phyloP scores from a whole-genome alignment of 306 rosid species.

The Crotalaria pallida region DNA sequence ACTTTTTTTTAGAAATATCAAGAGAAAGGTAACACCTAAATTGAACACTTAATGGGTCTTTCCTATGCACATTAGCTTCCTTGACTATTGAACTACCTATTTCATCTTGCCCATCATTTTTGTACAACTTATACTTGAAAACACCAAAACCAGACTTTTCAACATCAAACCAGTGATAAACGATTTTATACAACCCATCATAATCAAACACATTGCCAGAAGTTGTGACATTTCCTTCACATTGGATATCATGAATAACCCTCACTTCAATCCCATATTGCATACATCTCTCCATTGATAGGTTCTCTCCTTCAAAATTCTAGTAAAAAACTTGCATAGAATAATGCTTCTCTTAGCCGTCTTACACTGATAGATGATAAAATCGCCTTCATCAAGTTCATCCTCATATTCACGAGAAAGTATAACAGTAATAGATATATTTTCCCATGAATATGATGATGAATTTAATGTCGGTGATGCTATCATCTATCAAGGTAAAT shows the following conservation, averaged over 20 bases:
- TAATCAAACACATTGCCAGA: conserved; percentile 71
- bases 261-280: conserved; percentile 90
- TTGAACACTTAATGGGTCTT: conserved; percentile 41
- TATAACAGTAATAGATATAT: conserved; percentile 85
- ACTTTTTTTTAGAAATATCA: conserved; percentile 58
- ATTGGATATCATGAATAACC: conserved; percentile 75
- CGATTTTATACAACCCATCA: conserved; percentile 81
- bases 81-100: conserved; percentile 73
- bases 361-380: conserved; percentile 87
- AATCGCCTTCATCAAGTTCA: conserved; percentile 78
- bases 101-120: conserved; percentile 78
- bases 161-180: conserved; percentile 85
- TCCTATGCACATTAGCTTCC: conserved; percentile 54
- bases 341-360: conserved; percentile 77
- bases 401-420: conserved; percentile 95
- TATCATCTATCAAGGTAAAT: no score
- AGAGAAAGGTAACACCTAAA: conserved; percentile 59
- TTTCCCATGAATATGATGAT: no score
- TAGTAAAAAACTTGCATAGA: conserved; percentile 72
- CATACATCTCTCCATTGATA: conserved; percentile 92
- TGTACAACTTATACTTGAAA: conserved; percentile 65
- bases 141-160: conserved; percentile 96
- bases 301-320: conserved; percentile 88
- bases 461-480: no score
- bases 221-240: conserved; percentile 37